A percentile compares a stretch with the other conserved stretches of the same genome.
Evolutionary conservation across 345 rosid genomes (phyloP).

Genomic region (Hibiscus trionum): DNA sequence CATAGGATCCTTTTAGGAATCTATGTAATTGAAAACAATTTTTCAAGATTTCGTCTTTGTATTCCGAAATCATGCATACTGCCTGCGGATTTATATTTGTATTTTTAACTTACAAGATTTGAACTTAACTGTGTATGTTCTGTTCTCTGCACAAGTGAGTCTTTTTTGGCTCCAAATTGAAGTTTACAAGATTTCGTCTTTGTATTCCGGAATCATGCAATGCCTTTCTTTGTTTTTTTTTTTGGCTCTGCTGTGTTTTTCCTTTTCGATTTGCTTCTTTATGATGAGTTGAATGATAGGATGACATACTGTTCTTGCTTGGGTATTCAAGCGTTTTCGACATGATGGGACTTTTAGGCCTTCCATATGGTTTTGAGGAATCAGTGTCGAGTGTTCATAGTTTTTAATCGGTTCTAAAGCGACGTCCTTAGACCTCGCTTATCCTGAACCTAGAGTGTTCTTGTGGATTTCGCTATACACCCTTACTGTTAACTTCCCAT

Average conservation of each 20-base stretch:
- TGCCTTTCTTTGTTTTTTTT: background rate
- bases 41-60: conserved; percentile 12
- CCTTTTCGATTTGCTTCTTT: background rate
- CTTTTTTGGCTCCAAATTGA: background rate
- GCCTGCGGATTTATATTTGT: background rate
- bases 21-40: conserved; percentile 16
- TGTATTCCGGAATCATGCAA: background rate
- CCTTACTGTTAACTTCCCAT: background rate
- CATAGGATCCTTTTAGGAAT: conserved; percentile 15
- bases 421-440: conserved; percentile 8
- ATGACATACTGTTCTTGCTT: background rate
- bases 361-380: background rate
- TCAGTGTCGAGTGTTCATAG: background rate
- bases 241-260: background rate
- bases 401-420: background rate
- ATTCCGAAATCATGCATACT: conserved; percentile 6
- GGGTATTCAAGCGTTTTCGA: background rate
- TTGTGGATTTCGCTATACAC: background rate
- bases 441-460: background rate
- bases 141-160: background rate
- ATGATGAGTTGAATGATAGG: background rate
- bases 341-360: background rate
- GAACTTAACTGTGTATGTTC: background rate
- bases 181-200: background rate
- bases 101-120: background rate